Conservation (phyloP, 306 rosid species). For the Lathyrus tuberosus region DNA sequence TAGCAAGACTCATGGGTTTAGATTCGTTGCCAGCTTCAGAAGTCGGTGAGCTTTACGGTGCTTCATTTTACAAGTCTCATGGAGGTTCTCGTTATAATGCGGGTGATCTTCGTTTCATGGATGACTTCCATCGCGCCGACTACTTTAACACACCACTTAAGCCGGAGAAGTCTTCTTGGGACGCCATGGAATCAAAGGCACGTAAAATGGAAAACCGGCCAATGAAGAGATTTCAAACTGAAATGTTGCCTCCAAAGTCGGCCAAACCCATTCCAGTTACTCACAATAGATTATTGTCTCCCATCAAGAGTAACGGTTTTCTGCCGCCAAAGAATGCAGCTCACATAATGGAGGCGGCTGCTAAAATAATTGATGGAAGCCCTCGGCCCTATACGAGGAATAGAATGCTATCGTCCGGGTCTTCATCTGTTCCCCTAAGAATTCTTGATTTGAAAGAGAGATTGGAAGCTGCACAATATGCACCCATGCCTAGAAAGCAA, state of each 20-base stretch:
- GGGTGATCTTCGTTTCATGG: conserved; percentile 41
- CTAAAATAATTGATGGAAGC: conserved; percentile 80
- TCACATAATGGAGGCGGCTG: conserved; percentile 85
- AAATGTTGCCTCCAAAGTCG: conserved; percentile 84
- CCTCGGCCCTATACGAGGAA: conserved; percentile 63
- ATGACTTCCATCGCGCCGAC: conserved; percentile 46
- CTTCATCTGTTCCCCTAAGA: conserved; percentile 77
- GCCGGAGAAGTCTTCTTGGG: conserved; percentile 58
- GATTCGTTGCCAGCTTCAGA: conserved; percentile 70
- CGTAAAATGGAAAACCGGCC: conserved; percentile 51
- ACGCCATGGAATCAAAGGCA: conserved; percentile 51
- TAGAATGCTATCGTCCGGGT: conserved; percentile 49
- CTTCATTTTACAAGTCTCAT: conserved; percentile 41
- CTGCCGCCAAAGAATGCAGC: conserved; percentile 57
- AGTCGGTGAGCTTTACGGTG: conserved; percentile 51
- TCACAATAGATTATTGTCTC: conserved; percentile 83
- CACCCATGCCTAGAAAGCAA: conserved; percentile 45
- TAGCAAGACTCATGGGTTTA: conserved; percentile 95
- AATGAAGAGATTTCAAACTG: conserved; percentile 78
- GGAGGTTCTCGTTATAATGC: conserved; percentile 54
- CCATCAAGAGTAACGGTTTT: conserved; percentile 73
- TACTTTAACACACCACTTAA: conserved; percentile 51
- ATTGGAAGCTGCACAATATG: conserved; percentile 66
- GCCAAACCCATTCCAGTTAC: conserved; percentile 88
- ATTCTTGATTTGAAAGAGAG: conserved; percentile 78